Conservation (phyloP, 345 rosid genomes). For the Brassica cretica region DNA sequence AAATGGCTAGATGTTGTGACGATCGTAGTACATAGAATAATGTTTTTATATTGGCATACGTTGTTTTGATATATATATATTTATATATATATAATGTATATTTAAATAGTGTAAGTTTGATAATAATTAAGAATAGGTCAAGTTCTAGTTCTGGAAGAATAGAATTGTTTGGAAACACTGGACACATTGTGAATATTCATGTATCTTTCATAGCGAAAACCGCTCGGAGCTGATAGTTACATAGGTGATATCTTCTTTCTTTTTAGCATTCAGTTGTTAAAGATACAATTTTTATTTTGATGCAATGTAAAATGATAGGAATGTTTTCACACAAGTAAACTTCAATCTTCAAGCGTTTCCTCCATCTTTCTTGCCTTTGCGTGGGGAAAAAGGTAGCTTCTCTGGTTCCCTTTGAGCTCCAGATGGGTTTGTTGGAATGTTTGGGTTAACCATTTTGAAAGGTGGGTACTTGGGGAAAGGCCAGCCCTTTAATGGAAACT, state of each 20-base stretch:
- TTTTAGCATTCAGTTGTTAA: constrained; percentile 1
- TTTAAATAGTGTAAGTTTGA: no score
- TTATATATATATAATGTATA: no score
- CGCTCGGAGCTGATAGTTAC: constrained; percentile 12
- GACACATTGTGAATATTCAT: constrained; percentile 74
- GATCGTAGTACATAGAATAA: not conserved
- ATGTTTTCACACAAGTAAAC: constrained; percentile 16
- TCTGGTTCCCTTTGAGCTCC: constrained; percentile 26
- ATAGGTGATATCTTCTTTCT: constrained; percentile 15
- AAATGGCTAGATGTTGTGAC: not conserved
- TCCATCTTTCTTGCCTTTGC: constrained; percentile 30
- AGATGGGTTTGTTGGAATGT: constrained; percentile 30
- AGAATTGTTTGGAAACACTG: constrained; percentile 61
- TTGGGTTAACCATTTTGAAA: constrained; percentile 37
- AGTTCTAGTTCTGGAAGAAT: constrained; percentile 72
- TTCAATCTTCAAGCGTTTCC: constrained; percentile 28
- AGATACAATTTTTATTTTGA: constrained; percentile 25
- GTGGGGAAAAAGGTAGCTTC: constrained; percentile 38
- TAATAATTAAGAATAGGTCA: constrained; percentile 41
- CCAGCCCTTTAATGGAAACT: constrained; percentile 36
- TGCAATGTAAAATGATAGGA: constrained; percentile 9
- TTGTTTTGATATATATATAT: no score
- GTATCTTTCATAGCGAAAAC: constrained; percentile 54
- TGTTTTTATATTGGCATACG: no score
- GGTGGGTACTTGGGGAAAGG: constrained; percentile 40